These are phyloP conservation scores for Groenewaldozyma sp. DNA, from an alignment of 1,139 yeast genomes.

Conservation along the genomic window DNA sequence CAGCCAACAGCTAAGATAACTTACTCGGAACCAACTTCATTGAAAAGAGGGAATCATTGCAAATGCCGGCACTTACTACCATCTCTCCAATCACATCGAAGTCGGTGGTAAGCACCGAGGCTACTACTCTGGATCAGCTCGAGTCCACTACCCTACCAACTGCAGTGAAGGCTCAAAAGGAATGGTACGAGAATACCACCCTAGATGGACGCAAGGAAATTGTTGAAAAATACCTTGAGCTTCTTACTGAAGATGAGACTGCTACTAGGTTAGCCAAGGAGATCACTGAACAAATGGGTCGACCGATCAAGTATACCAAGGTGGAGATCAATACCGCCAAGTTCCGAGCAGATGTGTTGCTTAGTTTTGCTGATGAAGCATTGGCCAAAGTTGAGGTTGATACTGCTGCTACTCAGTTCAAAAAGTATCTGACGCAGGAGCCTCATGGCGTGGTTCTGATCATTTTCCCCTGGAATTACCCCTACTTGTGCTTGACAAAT, in stretches of 20 bases:
- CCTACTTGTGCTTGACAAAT: slow-evolving; percentile 72
- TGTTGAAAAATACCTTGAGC: slow-evolving; percentile 24
- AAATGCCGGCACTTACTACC: slow-evolving; percentile 23
- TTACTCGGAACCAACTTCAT: no score
- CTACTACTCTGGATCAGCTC: slow-evolving; percentile 21
- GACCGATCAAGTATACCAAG: slow-evolving; percentile 29
- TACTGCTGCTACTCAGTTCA: slow-evolving; percentile 23
- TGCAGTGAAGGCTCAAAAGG: slow-evolving; percentile 25
- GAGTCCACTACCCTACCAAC: slow-evolving; percentile 18
- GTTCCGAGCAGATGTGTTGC: slow-evolving; percentile 24
- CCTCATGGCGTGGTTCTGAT: slow-evolving; percentile 77
- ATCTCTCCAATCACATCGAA: slow-evolving; percentile 27
- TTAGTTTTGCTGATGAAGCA: slow-evolving; percentile 28
- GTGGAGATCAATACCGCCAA: slow-evolving; percentile 30
- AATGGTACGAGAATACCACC: slow-evolving; percentile 21
- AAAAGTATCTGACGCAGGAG: slow-evolving; percentile 45
- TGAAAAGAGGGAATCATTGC: no score
- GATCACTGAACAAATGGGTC: slow-evolving; percentile 32
- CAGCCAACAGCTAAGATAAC: no score
- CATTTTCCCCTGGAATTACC: slow-evolving; percentile 86
- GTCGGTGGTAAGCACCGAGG: slow-evolving; percentile 23
- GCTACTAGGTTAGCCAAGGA: slow-evolving; percentile 23
- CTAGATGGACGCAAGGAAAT: slow-evolving; percentile 26
- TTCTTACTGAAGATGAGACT: slow-evolving; percentile 21
- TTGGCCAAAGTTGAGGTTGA: slow-evolving; percentile 26